Conservation (phyloP, 2,329 filamentous ascomycete genomes). For the Rutstroemia sp. region DNA sequence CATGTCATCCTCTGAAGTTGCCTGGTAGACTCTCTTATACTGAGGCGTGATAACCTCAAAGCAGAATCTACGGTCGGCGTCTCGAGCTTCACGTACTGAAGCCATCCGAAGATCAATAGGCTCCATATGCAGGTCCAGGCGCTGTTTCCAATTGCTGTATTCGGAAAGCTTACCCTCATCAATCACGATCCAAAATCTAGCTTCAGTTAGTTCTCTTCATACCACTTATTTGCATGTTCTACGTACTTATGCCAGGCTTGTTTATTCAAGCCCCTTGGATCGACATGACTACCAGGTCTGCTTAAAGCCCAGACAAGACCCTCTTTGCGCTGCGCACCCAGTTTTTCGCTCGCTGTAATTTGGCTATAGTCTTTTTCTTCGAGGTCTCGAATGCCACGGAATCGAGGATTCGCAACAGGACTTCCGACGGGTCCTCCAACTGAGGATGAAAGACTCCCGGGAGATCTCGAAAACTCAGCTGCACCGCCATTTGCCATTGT, state of each 20-base stretch:
- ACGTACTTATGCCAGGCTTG: constrained; percentile 97
- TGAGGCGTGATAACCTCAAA: constrained; percentile 98
- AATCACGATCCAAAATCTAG: constrained; percentile 94
- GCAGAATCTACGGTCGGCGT: constrained; percentile 90
- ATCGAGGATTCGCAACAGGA: constrained; percentile 51
- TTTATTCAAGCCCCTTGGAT: constrained; percentile 91
- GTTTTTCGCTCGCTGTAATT: constrained; percentile 45
- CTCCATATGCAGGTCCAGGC: constrained; percentile 92
- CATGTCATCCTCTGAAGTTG: constrained; percentile 97
- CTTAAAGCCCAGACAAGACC: constrained; percentile 92
- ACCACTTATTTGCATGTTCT: background rate
- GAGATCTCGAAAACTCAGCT: constrained; percentile 42
- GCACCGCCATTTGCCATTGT: constrained; percentile 26
- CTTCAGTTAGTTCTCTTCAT: constrained; percentile 23
- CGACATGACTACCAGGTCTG: constrained; percentile 85
- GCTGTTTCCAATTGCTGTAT: constrained; percentile 99
- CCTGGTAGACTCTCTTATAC: constrained; percentile 93
- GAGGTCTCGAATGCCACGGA: constrained; percentile 87
- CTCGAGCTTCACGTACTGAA: constrained; percentile 90
- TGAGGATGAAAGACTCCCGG: constrained; percentile 43
- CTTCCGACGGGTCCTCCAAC: constrained; percentile 35
- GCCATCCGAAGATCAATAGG: constrained; percentile 96
- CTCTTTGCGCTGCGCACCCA: constrained; percentile 74
- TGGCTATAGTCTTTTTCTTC: constrained; percentile 70
- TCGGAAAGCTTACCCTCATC: constrained; percentile 96